Conservation (phyloP, 306 rosid species). For the Inga leiocalycina region DNA sequence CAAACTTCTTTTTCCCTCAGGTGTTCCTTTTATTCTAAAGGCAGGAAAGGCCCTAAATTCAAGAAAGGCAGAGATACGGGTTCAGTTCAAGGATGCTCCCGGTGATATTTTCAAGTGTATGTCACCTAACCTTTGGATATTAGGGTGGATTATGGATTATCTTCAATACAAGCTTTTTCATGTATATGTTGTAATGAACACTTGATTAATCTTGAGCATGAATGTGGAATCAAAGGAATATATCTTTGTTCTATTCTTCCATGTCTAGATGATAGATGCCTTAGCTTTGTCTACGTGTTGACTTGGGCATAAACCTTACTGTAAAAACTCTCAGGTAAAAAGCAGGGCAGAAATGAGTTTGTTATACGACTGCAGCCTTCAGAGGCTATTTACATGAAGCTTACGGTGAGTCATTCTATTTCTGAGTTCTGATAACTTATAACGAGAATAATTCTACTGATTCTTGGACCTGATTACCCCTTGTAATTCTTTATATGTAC, state of each 20-base stretch:
- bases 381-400: slow-evolving; percentile 93
- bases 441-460: slow-evolving; percentile 12
- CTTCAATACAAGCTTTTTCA: slow-evolving; percentile 25
- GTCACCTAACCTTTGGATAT: slow-evolving; percentile 35
- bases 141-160: slow-evolving; percentile 7
- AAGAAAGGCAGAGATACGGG: slow-evolving; percentile 89
- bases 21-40: slow-evolving; percentile 92
- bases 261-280: slow-evolving; percentile 19
- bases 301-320: slow-evolving; percentile 22
- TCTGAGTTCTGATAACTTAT: background rate
- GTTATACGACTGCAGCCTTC: slow-evolving; percentile 85
- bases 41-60: slow-evolving; percentile 94
- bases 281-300: background rate
- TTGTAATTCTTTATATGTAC: background rate
- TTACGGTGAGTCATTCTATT: slow-evolving; percentile 55
- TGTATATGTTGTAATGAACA: slow-evolving; percentile 7
- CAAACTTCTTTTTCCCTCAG: slow-evolving; percentile 41
- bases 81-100: slow-evolving; percentile 98
- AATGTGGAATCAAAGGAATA: background rate
- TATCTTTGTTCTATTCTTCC: background rate
- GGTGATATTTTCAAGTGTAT: slow-evolving; percentile 97
- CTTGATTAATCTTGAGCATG: slow-evolving; percentile 12
- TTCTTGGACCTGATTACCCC: slow-evolving; percentile 27
- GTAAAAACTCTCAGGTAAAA: slow-evolving; percentile 60
- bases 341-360: slow-evolving; percentile 92